Evolutionary conservation across 2,329 filamentous ascomycete species (phyloP).

Genomic region (Sporothrix luriei): DNA sequence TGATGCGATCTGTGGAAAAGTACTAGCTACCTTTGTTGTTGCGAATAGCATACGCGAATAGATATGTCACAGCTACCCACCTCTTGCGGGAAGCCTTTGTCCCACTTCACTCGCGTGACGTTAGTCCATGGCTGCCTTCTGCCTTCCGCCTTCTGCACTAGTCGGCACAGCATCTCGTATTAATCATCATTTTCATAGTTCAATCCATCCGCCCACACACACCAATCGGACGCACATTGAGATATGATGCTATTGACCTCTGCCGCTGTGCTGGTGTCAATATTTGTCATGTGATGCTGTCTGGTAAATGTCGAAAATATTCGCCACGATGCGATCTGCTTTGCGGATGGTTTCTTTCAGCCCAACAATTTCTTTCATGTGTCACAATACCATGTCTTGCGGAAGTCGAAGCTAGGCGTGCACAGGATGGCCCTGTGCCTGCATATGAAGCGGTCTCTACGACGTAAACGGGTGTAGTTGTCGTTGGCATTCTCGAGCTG

Average conservation of each 20-base stretch:
- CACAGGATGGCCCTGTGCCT: background rate
- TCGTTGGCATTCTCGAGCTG: background rate
- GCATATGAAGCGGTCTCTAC: background rate
- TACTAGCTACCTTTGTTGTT: background rate
- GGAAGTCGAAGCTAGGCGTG: background rate
- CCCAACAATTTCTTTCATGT: no score
- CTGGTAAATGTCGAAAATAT: no score
- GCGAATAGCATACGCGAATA: no score
- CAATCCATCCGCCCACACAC: background rate
- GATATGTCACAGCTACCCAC: slow-evolving; percentile 7
- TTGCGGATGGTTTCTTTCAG: no score
- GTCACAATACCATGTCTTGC: no score
- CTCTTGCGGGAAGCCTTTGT: background rate
- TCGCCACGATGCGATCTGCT: no score
- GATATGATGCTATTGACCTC: no score
- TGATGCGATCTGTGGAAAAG: background rate
- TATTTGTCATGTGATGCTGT: no score
- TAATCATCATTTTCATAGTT: slow-evolving; percentile 21
- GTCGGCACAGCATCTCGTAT: no score
- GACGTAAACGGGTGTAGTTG: background rate
- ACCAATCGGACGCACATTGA: background rate
- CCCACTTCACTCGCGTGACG: slow-evolving; percentile 33
- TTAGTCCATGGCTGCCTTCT: slow-evolving; percentile 37
- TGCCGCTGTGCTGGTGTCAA: no score
- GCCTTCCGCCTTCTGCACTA: no score